Evolutionary conservation across 192 early-diverging fungal genomes (phyloP).

Genomic region (Podochytrium sp.): DNA sequence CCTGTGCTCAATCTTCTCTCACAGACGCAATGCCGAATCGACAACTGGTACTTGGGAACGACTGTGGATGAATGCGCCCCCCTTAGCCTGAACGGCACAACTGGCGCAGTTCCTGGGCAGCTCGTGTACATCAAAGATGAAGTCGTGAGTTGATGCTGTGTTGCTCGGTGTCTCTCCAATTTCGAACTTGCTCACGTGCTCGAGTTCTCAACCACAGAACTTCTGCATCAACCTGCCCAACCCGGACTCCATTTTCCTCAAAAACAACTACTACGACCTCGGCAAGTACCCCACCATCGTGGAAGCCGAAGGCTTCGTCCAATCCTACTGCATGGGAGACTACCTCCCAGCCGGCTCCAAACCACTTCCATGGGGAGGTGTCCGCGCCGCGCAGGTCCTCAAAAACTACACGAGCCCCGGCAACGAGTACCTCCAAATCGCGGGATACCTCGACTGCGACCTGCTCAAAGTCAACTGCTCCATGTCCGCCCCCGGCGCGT

Average conservation of each 20-base stretch:
- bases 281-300: slow-evolving; percentile 29
- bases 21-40: slow-evolving; percentile 13
- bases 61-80: slow-evolving; percentile 22
- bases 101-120: slow-evolving; percentile 30
- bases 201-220: too few relatives aligned
- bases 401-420: background rate
- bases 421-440: slow-evolving; percentile 27
- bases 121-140: slow-evolving; percentile 45
- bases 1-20: too few relatives aligned
- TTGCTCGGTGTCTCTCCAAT: too few relatives aligned
- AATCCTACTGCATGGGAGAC: slow-evolving; percentile 36
- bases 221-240: slow-evolving; percentile 45
- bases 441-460: slow-evolving; percentile 25
- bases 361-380: slow-evolving; percentile 13
- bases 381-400: slow-evolving; percentile 30
- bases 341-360: slow-evolving; percentile 31
- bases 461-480: slow-evolving; percentile 27
- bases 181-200: too few relatives aligned
- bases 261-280: slow-evolving; percentile 22
- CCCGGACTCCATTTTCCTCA: slow-evolving; percentile 22
- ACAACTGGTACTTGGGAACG: slow-evolving; percentile 28
- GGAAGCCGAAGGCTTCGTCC: slow-evolving; percentile 36
- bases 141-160: too few relatives aligned
- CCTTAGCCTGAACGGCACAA: background rate
- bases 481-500: slow-evolving; percentile 1